Evolutionary conservation across 495 filamentous ascomycete species (phyloP).

Genomic region (Pseudevernia furfuracea): DNA sequence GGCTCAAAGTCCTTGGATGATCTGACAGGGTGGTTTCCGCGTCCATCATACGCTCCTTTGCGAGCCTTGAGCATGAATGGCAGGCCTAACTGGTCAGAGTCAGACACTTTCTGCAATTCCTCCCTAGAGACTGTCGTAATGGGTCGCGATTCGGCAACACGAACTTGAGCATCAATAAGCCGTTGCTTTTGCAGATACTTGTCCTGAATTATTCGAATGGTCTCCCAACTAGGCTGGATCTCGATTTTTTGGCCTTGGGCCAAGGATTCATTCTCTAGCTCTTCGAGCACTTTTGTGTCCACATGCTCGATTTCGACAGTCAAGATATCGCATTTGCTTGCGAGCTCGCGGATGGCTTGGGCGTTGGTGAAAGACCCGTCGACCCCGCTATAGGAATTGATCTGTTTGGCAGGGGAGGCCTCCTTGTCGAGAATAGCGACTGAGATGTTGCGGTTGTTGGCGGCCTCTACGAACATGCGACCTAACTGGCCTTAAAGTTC

Average conservation of each 20-base stretch:
- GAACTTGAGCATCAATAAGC: conserved; percentile 57
- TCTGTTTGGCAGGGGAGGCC: conserved; percentile 81
- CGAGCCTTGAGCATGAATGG: conserved; percentile 94
- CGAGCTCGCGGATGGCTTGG: conserved; percentile 67
- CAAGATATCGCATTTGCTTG: conserved; percentile 68
- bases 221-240: conserved; percentile 68
- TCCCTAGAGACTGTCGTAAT: background rate
- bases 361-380: conserved; percentile 79
- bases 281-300: conserved; percentile 82
- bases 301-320: conserved; percentile 99
- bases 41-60: conserved; percentile 89
- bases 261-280: conserved; percentile 46
- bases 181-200: conserved; percentile 90
- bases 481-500: conserved; percentile 54
- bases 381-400: conserved; percentile 69
- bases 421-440: conserved; percentile 73
- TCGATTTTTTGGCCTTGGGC: conserved; percentile 39
- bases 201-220: conserved; percentile 89
- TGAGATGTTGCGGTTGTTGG: conserved; percentile 76
- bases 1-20: conserved; percentile 57
- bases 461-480: conserved; percentile 90
- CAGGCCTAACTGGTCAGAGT: conserved; percentile 53
- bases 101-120: background rate
- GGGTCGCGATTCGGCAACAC: conserved; percentile 53
- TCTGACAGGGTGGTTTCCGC: conserved; percentile 77